Evolutionary conservation across 148 eudicot genomes (phyloP), one percentile per base, ranked within the genome.

Genomic region (Heliamphora exappendiculata): DNA sequence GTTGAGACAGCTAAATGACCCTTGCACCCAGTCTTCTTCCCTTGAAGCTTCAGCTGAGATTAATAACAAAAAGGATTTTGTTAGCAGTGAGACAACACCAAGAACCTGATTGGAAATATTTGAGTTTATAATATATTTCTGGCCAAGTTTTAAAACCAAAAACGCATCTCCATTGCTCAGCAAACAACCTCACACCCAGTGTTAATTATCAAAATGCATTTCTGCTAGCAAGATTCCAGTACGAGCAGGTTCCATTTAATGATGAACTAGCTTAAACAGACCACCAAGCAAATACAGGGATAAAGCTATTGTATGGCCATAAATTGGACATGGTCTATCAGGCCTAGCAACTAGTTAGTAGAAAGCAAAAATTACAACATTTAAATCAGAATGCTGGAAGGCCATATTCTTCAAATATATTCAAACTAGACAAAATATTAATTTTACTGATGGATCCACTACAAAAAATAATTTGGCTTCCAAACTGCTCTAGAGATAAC

Each of bases 21-120:
- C 87, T 94, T 94, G 55, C 94, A 94, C 73, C 98, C 98, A 41
- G 83, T 79, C 86, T 90, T 91, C 83, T 91, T 93, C 71, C 91
- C 97, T 79, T 89, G 91, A 75, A 94, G 93, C 86, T 89, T 94
- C 89, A 94, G 74, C 98, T 94, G 86, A 59, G 67, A 77, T 69
- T 42, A 14, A 37, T 22, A 17, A 26, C 45, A 37, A 53, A 68
- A 31, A 59, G n/a, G n/a, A 5, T 17, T 28, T 41, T 5, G 37
- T 39, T 55, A 37, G 22, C 6, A 6, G 42, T 17, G 69, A 44
- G 24, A 37, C 14, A 66, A 66, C 5, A 66, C 11, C 19, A 36
- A 20, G 9, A 2, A 20, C 45, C 20, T 36, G 16, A 65, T 65
- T 8, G 45, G 45, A 11, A 64, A 19, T 24, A 5, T 19, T 26